Conservation (phyloP, 1,284 basidiomycete species). For the Sutorius eximius region DNA sequence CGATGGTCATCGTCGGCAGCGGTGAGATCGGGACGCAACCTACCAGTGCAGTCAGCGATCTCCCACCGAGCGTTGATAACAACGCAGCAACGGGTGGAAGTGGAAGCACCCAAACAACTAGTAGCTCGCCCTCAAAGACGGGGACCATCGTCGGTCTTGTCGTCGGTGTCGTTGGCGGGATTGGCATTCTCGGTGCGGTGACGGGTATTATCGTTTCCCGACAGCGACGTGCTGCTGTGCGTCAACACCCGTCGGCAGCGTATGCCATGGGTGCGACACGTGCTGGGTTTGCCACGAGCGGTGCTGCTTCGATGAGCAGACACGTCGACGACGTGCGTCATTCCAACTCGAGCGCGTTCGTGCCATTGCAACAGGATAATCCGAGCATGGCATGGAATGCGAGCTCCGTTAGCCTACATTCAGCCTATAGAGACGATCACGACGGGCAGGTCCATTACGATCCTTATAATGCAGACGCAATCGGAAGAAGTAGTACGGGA, state of each 20-base stretch:
- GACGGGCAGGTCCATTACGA: conserved; percentile 29
- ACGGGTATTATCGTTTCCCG: conserved; percentile 49
- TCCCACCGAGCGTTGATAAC: conserved; percentile 46
- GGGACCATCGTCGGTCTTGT: conserved; percentile 51
- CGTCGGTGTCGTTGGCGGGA: conserved; percentile 48
- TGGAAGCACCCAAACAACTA: background rate
- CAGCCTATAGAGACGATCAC: conserved; percentile 47
- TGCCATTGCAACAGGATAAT: conserved; percentile 57
- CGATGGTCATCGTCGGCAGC: conserved; percentile 75
- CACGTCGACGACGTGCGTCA: conserved; percentile 23
- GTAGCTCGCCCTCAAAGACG: conserved; percentile 34
- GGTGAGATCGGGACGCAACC: conserved; percentile 75
- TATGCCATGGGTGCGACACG: conserved; percentile 41
- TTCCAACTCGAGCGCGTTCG: conserved; percentile 60
- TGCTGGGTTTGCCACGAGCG: conserved; percentile 28
- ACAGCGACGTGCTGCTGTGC: conserved; percentile 41
- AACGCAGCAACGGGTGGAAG: conserved; percentile 24
- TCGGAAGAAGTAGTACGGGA: conserved; percentile 29
- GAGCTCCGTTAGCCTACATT: conserved; percentile 42
- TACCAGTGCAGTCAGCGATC: conserved; percentile 40
- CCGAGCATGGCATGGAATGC: conserved; percentile 52
- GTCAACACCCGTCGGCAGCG: conserved; percentile 33
- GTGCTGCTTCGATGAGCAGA: conserved; percentile 26
- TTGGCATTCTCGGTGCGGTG: conserved; percentile 50
- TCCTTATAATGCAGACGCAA: conserved; percentile 29